Evolutionary conservation across 495 filamentous ascomycete genomes (phyloP), one percentile per base, ranked within the genome.

Genomic region (Penicillium antarcticum): DNA sequence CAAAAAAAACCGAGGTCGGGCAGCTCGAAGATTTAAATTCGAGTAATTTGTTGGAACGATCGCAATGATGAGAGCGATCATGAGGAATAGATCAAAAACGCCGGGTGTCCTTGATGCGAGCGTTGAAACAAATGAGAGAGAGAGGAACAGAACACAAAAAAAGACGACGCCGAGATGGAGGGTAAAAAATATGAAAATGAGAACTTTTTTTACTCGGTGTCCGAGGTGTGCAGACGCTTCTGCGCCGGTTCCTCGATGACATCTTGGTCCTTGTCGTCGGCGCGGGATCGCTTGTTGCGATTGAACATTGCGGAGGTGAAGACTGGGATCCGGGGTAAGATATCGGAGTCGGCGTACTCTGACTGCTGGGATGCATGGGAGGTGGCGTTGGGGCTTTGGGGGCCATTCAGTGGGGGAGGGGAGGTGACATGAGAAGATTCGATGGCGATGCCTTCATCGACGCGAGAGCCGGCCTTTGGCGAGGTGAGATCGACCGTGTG

Each of bases 161-260:
- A 39, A 4, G 5, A 8, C 9, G 26, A 29, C 26, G 26, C 26
- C 26, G 26, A 29, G 26, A 29, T 29, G 21, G 21, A 5, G 21
- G 21, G 21, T 23, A 5, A 23, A 23, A 23, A 23, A 23, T 3
- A 23, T 3, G 21, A 23, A 23, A 23, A 23, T 23, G 21, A 29
- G 8, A 29, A 29, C 9, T 29, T 26, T 13, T 6, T 29, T 55
- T 51, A 55, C 46, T 48, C 48, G 38, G 47, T 44, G 24, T 48
- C 26, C 26, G 26, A 29, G 12, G 40, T 48, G 41, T 52, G 39
- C 40, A 45, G 56, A 29, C 56, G 52, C 45, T 59, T 59, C 10
- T 43, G 48, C 31, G 52, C 56, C 42, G 37, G 56, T 29, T 55
- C 48, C 5, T 51, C 43, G 2, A 7, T 18, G 4, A 16, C 14